These are phyloP conservation scores for Neonectria magnoliae DNA, from an alignment of 2,329 filamentous ascomycete species.

Conservation along the genomic window DNA sequence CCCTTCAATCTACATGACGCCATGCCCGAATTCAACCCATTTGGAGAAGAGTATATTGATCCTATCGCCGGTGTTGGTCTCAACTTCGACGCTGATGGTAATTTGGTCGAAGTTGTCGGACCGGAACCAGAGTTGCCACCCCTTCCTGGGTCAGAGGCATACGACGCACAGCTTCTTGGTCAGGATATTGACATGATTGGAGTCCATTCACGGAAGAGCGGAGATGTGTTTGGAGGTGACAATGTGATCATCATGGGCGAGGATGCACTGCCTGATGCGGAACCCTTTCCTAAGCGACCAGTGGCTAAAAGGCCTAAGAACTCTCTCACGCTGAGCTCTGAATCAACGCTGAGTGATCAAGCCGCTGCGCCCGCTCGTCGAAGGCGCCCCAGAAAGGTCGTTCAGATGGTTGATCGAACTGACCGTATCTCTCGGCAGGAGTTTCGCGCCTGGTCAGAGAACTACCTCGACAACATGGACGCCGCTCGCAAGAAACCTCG, in stretches of 20 bases:
- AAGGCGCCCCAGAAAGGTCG: constrained; percentile 39
- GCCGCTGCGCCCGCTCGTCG: constrained; percentile 35
- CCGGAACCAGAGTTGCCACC: constrained; percentile 55
- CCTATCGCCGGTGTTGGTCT: constrained; percentile 55
- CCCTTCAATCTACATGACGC: constrained; percentile 28
- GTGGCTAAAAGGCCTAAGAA: constrained; percentile 25
- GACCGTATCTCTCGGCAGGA: constrained; percentile 50
- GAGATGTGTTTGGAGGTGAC: constrained; percentile 42
- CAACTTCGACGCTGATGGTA: constrained; percentile 63
- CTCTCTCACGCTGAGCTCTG: constrained; percentile 32
- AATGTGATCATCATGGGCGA: constrained; percentile 52
- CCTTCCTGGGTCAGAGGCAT: constrained; percentile 42
- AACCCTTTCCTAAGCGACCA: constrained; percentile 45
- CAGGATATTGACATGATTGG: constrained; percentile 25
- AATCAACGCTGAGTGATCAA: constrained; percentile 35
- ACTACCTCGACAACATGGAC: constrained; percentile 67
- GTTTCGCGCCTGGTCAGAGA: constrained; percentile 52
- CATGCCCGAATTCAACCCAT: constrained; percentile 44
- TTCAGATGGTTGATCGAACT: constrained; percentile 45
- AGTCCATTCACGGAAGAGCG: constrained; percentile 8
- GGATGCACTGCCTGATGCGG: constrained; percentile 50
- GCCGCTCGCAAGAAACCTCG: constrained; percentile 41
- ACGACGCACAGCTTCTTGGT: constrained; percentile 17
- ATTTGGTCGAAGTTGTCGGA: constrained; percentile 55
- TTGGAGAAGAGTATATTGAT: constrained; percentile 53